Percentiles rank a stretch among this genome's conserved stretches.
These are phyloP conservation scores for Amborella trichopoda DNA, from an alignment of 164 flowering plant species.

Conservation along the genomic window DNA sequence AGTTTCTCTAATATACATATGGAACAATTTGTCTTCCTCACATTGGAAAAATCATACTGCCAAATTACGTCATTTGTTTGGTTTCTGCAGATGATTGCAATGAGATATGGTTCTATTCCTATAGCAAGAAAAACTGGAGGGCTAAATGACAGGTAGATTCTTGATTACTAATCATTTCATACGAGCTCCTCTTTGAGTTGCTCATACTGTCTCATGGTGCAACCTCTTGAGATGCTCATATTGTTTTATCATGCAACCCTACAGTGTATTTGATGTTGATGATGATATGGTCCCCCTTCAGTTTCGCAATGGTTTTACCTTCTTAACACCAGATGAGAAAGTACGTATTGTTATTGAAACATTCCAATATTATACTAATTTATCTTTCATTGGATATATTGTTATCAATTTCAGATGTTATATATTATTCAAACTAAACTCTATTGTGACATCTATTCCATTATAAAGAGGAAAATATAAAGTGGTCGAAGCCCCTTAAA, in stretches of 20 bases:
- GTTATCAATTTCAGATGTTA: neutral
- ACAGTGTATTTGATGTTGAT: slow-evolving; percentile 85
- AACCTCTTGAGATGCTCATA: no score
- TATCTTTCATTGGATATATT: neutral
- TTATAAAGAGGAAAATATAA: no score
- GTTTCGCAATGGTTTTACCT: slow-evolving; percentile 81
- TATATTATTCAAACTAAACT: neutral
- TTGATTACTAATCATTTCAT: neutral
- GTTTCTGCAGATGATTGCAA: slow-evolving; percentile 80
- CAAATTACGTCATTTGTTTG: no score
- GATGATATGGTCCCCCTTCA: slow-evolving; percentile 61
- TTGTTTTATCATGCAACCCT: neutral
- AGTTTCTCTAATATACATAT: no score
- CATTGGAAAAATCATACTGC: no score
- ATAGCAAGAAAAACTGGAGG: slow-evolving; percentile 91
- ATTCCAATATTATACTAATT: no score
- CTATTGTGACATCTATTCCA: no score
- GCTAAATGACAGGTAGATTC: slow-evolving; percentile 71
- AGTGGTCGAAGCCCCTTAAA: no score
- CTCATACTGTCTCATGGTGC: no score
- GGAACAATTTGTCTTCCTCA: no score
- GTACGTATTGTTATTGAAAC: no score
- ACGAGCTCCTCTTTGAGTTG: no score
- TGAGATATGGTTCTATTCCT: slow-evolving; percentile 94
- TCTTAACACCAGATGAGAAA: slow-evolving; percentile 70